Base-by-base conservation (phyloP, 148 eudicot genomes). In the Camellia granthamiana region DNA sequence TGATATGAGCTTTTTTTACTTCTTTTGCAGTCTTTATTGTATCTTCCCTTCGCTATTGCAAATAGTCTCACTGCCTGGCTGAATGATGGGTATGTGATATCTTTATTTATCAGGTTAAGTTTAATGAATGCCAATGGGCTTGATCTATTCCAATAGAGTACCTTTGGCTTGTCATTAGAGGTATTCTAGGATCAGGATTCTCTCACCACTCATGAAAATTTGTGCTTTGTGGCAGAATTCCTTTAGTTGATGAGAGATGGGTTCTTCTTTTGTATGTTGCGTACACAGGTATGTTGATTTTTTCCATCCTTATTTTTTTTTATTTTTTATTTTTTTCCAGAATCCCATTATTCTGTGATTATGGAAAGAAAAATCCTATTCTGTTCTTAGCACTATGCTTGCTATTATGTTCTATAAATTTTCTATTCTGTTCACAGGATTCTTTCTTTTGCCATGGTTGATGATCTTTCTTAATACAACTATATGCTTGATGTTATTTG, bases 31-130 rank as follows among this genome's bases (percentile, higher is more conserved):
- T 87, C 97, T 21, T 84, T 95, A 63, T 63, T 93, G 66, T 95
- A 87, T 89, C 93, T 95, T 69, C 99, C 97, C 61, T 84, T 95
- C 43, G 99, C 93, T 77, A 92, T 95, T 88, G 97, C 99, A 78
- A 95, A 95, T 80, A 84, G 91, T 77, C 89, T 95, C 88, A 92
- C 99, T 79, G 95, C 99, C 77, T 88, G 86, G 81, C 89, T 95
- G 65, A 93, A 95, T 89, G 90, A 93, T 52, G 99, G 99, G 97
- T 95, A 81, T 44, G 88, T 85, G 59, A 19, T 81, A 80, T 47
- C 64, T 62, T 46, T 63, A 46, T 15, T 23, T 7, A 43, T 30
- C 68, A 19, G 21, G 62, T 16, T 10, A 7, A 43, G 49, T 63
- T 76, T 69, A 56, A 51, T 58, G 55, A 61, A n/a, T 76, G 2